phyloP scores from a whole-genome alignment of 305 asterid genomes.

The Nicotiana rustica region DNA sequence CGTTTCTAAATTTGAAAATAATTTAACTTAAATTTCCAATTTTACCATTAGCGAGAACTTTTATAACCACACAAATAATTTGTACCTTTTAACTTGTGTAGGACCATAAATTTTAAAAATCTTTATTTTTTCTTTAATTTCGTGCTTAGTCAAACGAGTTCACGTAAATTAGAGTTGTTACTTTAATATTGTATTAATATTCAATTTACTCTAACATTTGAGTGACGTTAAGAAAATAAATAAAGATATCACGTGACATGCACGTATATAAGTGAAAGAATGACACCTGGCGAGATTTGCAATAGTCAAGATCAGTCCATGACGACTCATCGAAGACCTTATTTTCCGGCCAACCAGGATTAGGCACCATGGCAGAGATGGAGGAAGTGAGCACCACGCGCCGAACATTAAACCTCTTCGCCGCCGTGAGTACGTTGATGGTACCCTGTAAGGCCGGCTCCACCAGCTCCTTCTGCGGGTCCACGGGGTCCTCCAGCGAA shows the following conservation, averaged over 20 bases:
- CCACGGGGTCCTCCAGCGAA: slow-evolving; percentile 78
- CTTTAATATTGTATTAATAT: no score
- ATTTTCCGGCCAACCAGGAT: slow-evolving; percentile 66
- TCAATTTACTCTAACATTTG: background rate
- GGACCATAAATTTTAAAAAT: no score
- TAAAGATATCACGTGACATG: background rate
- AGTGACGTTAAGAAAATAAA: background rate
- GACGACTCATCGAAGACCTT: slow-evolving; percentile 75
- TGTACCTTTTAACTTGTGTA: no score
- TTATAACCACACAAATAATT: no score
- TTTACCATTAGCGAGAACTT: no score
- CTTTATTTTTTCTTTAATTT: no score
- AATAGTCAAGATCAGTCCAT: slow-evolving; percentile 88
- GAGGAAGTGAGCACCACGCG: slow-evolving; percentile 93
- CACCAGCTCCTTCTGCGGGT: slow-evolving; percentile 79
- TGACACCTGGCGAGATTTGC: slow-evolving; percentile 75
- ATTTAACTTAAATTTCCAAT: no score
- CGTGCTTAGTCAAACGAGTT: no score
- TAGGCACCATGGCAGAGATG: slow-evolving; percentile 86
- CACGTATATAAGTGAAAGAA: slow-evolving; percentile 9
- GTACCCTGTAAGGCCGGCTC: slow-evolving; percentile 91
- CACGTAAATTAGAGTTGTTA: no score
- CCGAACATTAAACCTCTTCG: slow-evolving; percentile 67
- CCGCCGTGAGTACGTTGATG: slow-evolving; percentile 79
- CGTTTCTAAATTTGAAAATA: no score